These are phyloP conservation scores for Stephania cephalantha DNA, from an alignment of 164 flowering plant genomes.

Conservation along the genomic window DNA sequence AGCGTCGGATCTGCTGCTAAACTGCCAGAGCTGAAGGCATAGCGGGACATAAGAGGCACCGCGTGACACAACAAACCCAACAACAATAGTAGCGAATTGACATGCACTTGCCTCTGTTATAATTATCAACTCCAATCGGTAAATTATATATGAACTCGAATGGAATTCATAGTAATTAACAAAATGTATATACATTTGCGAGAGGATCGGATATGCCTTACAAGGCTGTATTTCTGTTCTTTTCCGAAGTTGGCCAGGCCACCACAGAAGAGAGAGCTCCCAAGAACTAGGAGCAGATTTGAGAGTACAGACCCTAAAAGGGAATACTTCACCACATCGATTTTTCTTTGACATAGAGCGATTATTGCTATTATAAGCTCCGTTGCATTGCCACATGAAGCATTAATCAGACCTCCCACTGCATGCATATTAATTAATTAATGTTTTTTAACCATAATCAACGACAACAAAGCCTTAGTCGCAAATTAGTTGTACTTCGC, in stretches of 20 bases:
- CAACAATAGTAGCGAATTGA: constrained; percentile 56
- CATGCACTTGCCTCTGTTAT: constrained; percentile 79
- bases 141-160: neutral
- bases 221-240: constrained; percentile 73
- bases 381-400: constrained; percentile 96
- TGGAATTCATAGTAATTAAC: neutral
- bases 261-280: constrained; percentile 82
- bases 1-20: constrained; percentile 29
- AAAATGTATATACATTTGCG: neutral
- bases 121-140: neutral
- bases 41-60: constrained; percentile 56
- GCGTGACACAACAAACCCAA: constrained; percentile 63
- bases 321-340: constrained; percentile 73
- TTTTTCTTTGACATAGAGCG: constrained; percentile 49
- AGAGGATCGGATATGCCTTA: constrained; percentile 20
- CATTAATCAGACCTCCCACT: constrained; percentile 96
- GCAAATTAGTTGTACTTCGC: too few species aligned
- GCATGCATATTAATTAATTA: too few species aligned
- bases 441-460: too few species aligned
- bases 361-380: constrained; percentile 87
- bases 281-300: constrained; percentile 86
- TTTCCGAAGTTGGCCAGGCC: constrained; percentile 56
- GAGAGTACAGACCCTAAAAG: constrained; percentile 90
- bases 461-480: too few species aligned
- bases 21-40: constrained; percentile 3